Base-by-base conservation (phyloP, 176 grass and related monocot species). In the Triticum monococcum region DNA sequence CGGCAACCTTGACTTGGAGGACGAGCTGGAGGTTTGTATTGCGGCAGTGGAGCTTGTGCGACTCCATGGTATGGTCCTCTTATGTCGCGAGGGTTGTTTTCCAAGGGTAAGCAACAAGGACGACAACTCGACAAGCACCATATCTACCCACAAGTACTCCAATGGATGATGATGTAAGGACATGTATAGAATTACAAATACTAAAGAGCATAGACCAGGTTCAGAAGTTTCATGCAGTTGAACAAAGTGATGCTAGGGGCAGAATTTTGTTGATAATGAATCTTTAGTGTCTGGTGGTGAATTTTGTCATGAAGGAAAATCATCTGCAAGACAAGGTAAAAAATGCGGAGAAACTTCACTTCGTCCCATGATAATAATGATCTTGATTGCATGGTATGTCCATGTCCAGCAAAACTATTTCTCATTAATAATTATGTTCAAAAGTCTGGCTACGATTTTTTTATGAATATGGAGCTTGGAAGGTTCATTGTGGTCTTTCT, bases 391-490 rank as follows among this genome's bases (percentile, higher is more conserved):
- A 45, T 45, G 41, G 41, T 45, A 45, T 45, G 41, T 45, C 36
- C 31, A 84, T 73, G 54, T 60, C 83, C 86, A 84, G 65, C 54
- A 56, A 82, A 92, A 50, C 24, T 69, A 84, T 86, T 56, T 86
- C 77, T 52, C 73, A 37, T 73, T 74, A 62, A 83, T 80, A 41
- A 79, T n/a, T 38, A 67, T 83, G 61, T 69, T 50, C 41, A 84
- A 64, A 87, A 66, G 22, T 78, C 72, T 84, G 70, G 83, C 48
- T 87, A 23, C 57, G 72, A 79, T 62, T 67, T 88, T 83, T 77
- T 85, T 87, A 80, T 62, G 89, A 92, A 89, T 77, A 85, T 63
- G 96, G 96, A 18, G 84, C 92, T 38, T 98, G 96, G 96, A 91
- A 64, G 25, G 78, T 92, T 71, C 16, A 91, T 62, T 98, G 91